Percentiles rank a stretch among this genome's conserved stretches.
Evolutionary conservation across 495 filamentous ascomycete species (phyloP).

Genomic region (Penicillium pancosmium): DNA sequence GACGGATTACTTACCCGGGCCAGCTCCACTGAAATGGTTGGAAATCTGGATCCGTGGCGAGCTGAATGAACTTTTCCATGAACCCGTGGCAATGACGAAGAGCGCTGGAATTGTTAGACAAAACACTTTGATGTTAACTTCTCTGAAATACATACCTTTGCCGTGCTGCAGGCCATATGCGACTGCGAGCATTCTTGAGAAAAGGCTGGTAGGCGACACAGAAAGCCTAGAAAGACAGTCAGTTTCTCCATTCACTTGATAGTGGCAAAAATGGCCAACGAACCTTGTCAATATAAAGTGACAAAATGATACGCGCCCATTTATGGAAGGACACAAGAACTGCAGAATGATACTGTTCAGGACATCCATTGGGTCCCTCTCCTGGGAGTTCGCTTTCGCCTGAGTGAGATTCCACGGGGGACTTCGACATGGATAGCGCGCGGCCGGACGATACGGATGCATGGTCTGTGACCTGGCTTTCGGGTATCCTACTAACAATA

Average conservation of each 20-base stretch:
- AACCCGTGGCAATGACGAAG: slow-evolving; percentile 58
- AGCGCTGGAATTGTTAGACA: slow-evolving; percentile 40
- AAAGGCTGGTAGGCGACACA: slow-evolving; percentile 60
- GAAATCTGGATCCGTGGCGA: slow-evolving; percentile 55
- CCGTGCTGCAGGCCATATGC: slow-evolving; percentile 54
- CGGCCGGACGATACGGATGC: slow-evolving; percentile 23
- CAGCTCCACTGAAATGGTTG: slow-evolving; percentile 63
- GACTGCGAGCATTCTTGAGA: slow-evolving; percentile 57
- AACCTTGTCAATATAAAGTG: slow-evolving; percentile 50
- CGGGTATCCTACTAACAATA: slow-evolving; percentile 46
- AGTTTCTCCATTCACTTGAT: slow-evolving; percentile 1
- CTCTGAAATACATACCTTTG: slow-evolving; percentile 43
- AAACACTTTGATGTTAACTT: neutral
- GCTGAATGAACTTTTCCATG: slow-evolving; percentile 56
- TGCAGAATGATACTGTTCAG: slow-evolving; percentile 48
- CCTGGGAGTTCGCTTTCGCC: slow-evolving; percentile 40
- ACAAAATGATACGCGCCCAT: slow-evolving; percentile 50
- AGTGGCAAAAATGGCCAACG: neutral
- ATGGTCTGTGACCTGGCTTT: slow-evolving; percentile 13
- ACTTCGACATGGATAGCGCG: slow-evolving; percentile 34
- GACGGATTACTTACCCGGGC: slow-evolving; percentile 40
- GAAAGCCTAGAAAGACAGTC: slow-evolving; percentile 39
- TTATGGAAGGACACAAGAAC: slow-evolving; percentile 51
- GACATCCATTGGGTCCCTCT: slow-evolving; percentile 40
- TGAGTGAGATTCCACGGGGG: slow-evolving; percentile 29